A percentile compares a stretch with the other conserved stretches of the same genome.
Evolutionary conservation across 1,284 basidiomycete species (phyloP).

Genomic region (Xerocomus minutiporus): DNA sequence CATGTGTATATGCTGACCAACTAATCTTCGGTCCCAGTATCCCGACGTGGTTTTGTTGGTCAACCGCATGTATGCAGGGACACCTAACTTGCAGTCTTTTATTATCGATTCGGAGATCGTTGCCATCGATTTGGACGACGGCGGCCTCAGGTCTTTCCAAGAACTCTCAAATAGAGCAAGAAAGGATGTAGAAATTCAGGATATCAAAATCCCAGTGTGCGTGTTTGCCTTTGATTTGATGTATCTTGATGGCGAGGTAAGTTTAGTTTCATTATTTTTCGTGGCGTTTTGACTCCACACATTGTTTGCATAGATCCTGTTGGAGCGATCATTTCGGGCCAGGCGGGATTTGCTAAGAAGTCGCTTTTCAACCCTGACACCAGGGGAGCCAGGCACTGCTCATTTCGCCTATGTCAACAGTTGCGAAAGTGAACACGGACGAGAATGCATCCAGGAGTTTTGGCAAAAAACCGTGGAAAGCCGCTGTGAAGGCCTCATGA

Average conservation of each 20-base stretch:
- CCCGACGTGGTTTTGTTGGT: constrained; percentile 76
- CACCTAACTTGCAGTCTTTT: constrained; percentile 60
- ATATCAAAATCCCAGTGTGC: constrained; percentile 80
- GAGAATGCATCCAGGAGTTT: constrained; percentile 69
- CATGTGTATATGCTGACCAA: background rate
- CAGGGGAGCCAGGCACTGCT: constrained; percentile 50
- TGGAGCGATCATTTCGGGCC: constrained; percentile 69
- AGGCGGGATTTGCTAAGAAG: constrained; percentile 63
- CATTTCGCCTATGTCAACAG: constrained; percentile 75
- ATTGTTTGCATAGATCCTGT: constrained; percentile 49
- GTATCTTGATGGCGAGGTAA: constrained; percentile 76
- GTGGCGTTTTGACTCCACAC: background rate
- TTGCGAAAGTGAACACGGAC: constrained; percentile 66
- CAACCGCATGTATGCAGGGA: constrained; percentile 41
- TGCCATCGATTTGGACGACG: constrained; percentile 65
- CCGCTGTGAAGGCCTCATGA: constrained; percentile 90
- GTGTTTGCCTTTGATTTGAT: constrained; percentile 91
- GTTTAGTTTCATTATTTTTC: constrained; percentile 13
- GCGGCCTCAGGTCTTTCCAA: constrained; percentile 76
- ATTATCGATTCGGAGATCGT: constrained; percentile 84
- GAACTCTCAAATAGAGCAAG: constrained; percentile 81
- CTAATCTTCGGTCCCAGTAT: constrained; percentile 52
- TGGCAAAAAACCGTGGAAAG: constrained; percentile 78
- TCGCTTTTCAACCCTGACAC: constrained; percentile 51
- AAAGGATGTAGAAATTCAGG: constrained; percentile 77